phyloP scores from a whole-genome alignment of 768 basidiomycete genomes.

The Boletales sp. region DNA sequence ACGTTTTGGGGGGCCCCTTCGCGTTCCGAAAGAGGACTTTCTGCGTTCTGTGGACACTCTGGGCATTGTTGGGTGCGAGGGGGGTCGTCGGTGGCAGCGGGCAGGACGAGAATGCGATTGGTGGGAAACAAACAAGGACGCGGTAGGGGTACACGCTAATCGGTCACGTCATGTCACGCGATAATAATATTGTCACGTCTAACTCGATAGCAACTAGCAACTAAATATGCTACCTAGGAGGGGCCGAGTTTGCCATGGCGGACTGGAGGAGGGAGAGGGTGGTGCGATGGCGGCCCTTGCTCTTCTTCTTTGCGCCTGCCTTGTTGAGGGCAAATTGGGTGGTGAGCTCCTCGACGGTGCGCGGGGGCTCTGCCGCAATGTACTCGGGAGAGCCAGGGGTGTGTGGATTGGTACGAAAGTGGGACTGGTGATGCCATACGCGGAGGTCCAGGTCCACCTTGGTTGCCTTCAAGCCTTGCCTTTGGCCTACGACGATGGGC shows the following conservation, averaged over 20 bases:
- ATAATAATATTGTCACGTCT: slow-evolving; percentile 14
- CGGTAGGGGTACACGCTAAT: slow-evolving; percentile 19
- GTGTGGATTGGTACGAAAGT: slow-evolving; percentile 42
- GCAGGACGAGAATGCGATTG: neutral
- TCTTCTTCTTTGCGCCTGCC: slow-evolving; percentile 2
- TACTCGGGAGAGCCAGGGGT: slow-evolving; percentile 50
- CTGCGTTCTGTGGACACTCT: slow-evolving; percentile 23
- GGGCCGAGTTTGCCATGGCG: slow-evolving; percentile 13
- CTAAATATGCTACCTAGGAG: neutral
- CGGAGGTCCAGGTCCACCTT: slow-evolving; percentile 31
- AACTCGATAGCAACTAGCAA: too few species aligned
- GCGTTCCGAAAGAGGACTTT: slow-evolving; percentile 40
- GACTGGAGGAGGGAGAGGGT: slow-evolving; percentile 16
- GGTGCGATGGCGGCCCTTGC: neutral
- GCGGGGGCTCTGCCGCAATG: slow-evolving; percentile 31
- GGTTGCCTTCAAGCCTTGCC: slow-evolving; percentile 38
- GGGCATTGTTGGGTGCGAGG: slow-evolving; percentile 21
- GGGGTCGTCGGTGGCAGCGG: slow-evolving; percentile 10
- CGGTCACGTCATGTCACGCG: slow-evolving; percentile 26
- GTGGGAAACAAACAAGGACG: slow-evolving; percentile 23
- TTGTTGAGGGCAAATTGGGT: slow-evolving; percentile 5
- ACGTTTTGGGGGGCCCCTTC: slow-evolving; percentile 58
- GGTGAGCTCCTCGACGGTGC: slow-evolving; percentile 19
- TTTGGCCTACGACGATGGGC: slow-evolving; percentile 46
- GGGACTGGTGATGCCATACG: slow-evolving; percentile 28